Conservation (phyloP, 192 early-diverging fungal species). For the Umbelopsis sp. region DNA sequence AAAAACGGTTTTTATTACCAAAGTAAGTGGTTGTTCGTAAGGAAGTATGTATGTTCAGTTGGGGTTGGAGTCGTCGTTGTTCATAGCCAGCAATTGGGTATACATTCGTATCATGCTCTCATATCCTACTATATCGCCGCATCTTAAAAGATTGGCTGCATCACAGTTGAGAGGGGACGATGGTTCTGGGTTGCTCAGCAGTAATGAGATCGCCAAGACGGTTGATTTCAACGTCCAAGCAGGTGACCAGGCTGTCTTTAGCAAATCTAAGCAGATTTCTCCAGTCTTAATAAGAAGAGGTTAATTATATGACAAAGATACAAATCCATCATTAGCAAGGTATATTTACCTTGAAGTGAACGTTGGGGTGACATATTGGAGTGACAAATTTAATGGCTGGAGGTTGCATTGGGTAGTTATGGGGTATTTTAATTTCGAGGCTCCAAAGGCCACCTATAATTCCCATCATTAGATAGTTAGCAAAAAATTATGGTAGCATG, state of each 20-base stretch:
- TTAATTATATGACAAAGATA: background rate
- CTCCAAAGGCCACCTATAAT: conserved; percentile 70
- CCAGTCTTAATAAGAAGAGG: conserved; percentile 69
- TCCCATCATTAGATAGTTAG: conserved; percentile 15
- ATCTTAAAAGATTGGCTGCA: conserved; percentile 89
- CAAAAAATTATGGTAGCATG: background rate
- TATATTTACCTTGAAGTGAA: conserved; percentile 82
- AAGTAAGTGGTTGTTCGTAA: background rate
- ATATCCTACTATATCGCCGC: conserved; percentile 86
- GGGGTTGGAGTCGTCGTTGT: conserved; percentile 10
- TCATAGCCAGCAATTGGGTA: conserved; percentile 70
- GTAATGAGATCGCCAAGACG: conserved; percentile 78
- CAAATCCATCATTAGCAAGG: background rate
- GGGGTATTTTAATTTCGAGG: conserved; percentile 71
- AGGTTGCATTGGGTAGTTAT: conserved; percentile 76
- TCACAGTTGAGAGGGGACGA: conserved; percentile 94
- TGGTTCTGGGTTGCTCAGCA: conserved; percentile 87
- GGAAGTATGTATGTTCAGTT: background rate
- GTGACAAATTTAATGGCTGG: conserved; percentile 76
- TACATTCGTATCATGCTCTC: conserved; percentile 87
- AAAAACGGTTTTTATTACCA: conserved; percentile 10
- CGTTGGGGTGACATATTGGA: conserved; percentile 89
- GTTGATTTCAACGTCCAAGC: conserved; percentile 92
- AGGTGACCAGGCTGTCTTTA: conserved; percentile 93
- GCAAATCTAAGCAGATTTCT: conserved; percentile 95